Evolutionary conservation across 2,329 filamentous ascomycete genomes (phyloP), one percentile per base, ranked within the genome.

Genomic region (Fusarium sacchari): DNA sequence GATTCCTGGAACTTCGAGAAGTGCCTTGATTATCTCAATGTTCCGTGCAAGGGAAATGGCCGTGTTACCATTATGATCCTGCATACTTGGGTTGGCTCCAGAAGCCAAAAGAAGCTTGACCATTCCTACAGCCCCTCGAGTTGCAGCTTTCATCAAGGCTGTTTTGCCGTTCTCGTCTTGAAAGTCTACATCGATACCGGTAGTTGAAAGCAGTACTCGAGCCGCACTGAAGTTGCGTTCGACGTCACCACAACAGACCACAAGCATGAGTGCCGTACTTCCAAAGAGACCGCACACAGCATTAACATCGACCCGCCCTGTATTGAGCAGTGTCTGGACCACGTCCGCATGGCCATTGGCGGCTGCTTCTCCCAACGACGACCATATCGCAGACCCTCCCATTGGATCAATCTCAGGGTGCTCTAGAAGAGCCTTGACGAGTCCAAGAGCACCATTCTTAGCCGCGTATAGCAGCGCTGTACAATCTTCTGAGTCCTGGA

Each of bases 261-360:
- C 6, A 17, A 4, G 6, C 40, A 43, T 43, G 15, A 43, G 40
- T 1, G 6, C n/a, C 18, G 40, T 43, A 15, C 40, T 17, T 17
- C 12, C 4, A 17, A 5, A 7, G 14, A 1, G 0, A 17, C n/a
- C 6, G 5, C 11, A 3, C 6, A 24, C 15, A 6, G n/a, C 7
- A 17, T 43, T 43, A 7, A 43, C 40, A 4, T 43, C 14, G 40
- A 43, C n/a, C 6, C 9, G n/a, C 6, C 40, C 40, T 12, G 9
- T 12, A 7, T 15, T 24, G 1, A 43, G 9, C 1, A 43, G n/a
- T 7, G 15, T 15, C 10, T 18, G 40, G 1, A 43, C 6, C n/a
- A 43, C n/a, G 14, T 43, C n/a, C 15, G n/a, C 40, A 5, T 24
- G 40, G n/a, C n/a, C 40, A 12, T 17, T 0, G 9, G 1, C 5